Base-by-base conservation (phyloP, 2,329 filamentous ascomycete genomes). In the Pseudopithomyces maydicus region DNA sequence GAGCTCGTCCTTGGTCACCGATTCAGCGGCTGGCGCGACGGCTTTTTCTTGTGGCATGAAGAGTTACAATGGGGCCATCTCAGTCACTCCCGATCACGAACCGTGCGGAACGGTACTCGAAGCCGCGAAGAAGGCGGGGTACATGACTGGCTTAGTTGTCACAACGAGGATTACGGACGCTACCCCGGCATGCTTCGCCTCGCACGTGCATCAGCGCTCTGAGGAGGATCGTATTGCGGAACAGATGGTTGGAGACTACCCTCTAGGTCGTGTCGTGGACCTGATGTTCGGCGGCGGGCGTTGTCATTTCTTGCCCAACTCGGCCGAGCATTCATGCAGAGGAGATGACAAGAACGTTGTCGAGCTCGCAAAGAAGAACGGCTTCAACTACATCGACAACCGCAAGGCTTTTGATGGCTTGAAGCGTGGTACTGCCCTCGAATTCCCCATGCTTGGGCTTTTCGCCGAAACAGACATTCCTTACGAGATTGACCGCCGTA, bases 51-150 rank as follows among this genome's bases (percentile, higher is more conserved):
- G 95, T 70, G 94, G 87, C 19, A 79, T 83, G 72, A 99, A 99
- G 85, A 96, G 89, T 75, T 99, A 99, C 80, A 99, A 99, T 72
- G 92, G 92, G 46, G 95, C 95, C 65, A 98, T 99, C 66, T 90
- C 92, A 10, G 90, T 96, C 52, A 82, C 96, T 15, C 93, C 93
- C 0, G 89, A 96, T 75, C 87, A 90, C 65, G 86, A 87, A 29
- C 92, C 95, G 4, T 99, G 95, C 75, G 95, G 94, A 7, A 97
- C 93, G 17, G 92, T 90, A 38, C 85, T 99, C 52, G 95, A 99
- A 79, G 95, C 95, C 3, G 95, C 95, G 36, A 96, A 97, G 79
- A 86, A 87, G 66, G 90, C 91, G 8, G 95, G 95, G 14, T 98
- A 97, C 74, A 89, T 88, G 78, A 99, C 95, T 2, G 95, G 95